phyloP scores from a whole-genome alignment of 1,284 basidiomycete species.

The Apiotrichum veenhuisii region DNA sequence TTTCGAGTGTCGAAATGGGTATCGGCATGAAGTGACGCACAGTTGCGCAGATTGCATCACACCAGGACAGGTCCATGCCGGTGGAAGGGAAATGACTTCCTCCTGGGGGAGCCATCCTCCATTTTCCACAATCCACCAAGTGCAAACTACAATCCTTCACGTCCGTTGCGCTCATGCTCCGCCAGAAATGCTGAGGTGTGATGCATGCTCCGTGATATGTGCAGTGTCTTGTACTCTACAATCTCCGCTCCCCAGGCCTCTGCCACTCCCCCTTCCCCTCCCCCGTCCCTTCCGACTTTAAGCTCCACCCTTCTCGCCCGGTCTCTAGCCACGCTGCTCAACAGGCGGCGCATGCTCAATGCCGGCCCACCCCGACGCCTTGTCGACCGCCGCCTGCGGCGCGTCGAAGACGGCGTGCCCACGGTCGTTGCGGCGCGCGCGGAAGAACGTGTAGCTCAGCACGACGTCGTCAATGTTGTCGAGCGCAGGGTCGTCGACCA shows the following conservation, averaged over 20 bases:
- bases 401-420: conserved; percentile 85
- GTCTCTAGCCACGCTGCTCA: not conserved
- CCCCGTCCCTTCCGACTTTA: not conserved
- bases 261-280: not conserved
- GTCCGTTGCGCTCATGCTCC: not conserved
- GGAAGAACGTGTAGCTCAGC: conserved; percentile 94
- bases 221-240: not conserved
- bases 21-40: too few relatives aligned
- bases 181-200: not conserved
- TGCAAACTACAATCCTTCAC: not conserved
- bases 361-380: conserved; percentile 63
- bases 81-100: too few relatives aligned
- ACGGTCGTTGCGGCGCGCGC: conserved; percentile 73
- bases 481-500: conserved; percentile 85
- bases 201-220: not conserved
- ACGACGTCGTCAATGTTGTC: conserved; percentile 86
- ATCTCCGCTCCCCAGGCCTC: not conserved
- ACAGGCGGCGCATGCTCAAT: conserved; percentile 32
- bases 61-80: too few relatives aligned
- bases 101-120: too few relatives aligned
- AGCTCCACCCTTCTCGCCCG: not conserved
- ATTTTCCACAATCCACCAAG: too few relatives aligned
- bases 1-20: too few relatives aligned
- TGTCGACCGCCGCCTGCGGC: conserved; percentile 67
- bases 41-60: too few relatives aligned